Percentiles rank a stretch among this genome's conserved stretches.
Conservation (phyloP, 2,329 filamentous ascomycete genomes). For the Sphaerulina musiva region DNA sequence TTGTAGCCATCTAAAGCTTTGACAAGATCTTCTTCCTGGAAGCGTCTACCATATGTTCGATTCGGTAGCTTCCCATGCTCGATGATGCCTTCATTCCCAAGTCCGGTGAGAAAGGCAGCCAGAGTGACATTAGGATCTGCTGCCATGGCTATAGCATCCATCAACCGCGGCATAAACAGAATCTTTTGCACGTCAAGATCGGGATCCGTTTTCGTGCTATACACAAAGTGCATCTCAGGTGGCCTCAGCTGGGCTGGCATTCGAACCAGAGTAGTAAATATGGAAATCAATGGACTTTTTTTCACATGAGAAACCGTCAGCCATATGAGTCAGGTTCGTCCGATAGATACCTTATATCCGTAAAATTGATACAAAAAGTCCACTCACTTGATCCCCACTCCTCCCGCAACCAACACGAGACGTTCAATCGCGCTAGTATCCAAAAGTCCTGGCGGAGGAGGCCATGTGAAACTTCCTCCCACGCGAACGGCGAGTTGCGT, state of each 20-base stretch:
- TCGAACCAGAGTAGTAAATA: conserved; percentile 53
- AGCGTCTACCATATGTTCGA: conserved; percentile 28
- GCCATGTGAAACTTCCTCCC: conserved; percentile 76
- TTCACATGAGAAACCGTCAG: too few relatives aligned
- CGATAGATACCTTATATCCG: too few relatives aligned
- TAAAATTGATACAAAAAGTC: neutral
- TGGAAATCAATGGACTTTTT: conserved; percentile 61
- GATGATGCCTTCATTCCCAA: conserved; percentile 22
- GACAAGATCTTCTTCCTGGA: conserved; percentile 34
- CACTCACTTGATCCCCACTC: conserved; percentile 69
- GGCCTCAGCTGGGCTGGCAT: conserved; percentile 21
- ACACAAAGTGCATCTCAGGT: conserved; percentile 54
- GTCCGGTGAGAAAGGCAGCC: conserved; percentile 30
- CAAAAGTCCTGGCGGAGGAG: conserved; percentile 45
- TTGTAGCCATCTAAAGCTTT: conserved; percentile 34
- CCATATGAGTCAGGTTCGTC: too few relatives aligned
- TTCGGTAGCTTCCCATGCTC: conserved; percentile 30
- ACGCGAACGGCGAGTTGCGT: conserved; percentile 60
- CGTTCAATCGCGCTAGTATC: conserved; percentile 45
- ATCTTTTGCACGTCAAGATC: conserved; percentile 34
- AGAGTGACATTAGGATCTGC: conserved; percentile 25
- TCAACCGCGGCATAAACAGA: conserved; percentile 45
- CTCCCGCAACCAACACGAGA: conserved; percentile 70
- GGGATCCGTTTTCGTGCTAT: conserved; percentile 48
- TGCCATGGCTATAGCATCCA: conserved; percentile 25